A percentile compares a stretch with the other conserved stretches of the same genome.
These are phyloP conservation scores for Chaetomiaceae sp. DNA, from an alignment of 2,329 filamentous ascomycete species.

Conservation along the genomic window DNA sequence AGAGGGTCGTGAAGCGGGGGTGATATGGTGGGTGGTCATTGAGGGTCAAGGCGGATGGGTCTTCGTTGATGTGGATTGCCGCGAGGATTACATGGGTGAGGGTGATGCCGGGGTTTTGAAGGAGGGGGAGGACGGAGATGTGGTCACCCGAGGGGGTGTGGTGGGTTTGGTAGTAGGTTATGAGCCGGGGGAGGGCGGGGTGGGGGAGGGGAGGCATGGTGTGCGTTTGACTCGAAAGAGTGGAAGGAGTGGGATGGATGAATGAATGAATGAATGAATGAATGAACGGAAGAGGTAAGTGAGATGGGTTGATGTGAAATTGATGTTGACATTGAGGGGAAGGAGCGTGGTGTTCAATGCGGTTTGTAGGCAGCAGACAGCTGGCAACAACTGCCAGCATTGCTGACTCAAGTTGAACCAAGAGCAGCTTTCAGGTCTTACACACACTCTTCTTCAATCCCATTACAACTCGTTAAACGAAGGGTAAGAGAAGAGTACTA, in stretches of 20 bases:
- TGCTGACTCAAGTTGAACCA: too few species aligned
- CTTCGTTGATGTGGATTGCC: constrained; percentile 71
- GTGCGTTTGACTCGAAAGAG: not conserved
- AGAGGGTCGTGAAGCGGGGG: constrained; percentile 59
- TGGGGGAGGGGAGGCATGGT: constrained; percentile 31
- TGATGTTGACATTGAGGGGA: not conserved
- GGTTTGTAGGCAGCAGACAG: not conserved
- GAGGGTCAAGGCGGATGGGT: constrained; percentile 61
- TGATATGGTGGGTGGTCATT: constrained; percentile 68
- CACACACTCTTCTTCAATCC: too few species aligned
- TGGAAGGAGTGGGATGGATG: not conserved
- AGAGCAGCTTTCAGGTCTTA: too few species aligned
- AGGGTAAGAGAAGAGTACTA: too few species aligned
- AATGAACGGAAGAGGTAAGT: not conserved
- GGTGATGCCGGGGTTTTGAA: constrained; percentile 35
- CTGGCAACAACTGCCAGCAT: constrained; percentile 4
- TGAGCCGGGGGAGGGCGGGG: constrained; percentile 30
- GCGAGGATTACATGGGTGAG: constrained; percentile 73
- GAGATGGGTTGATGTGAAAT: not conserved
- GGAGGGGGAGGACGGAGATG: constrained; percentile 40
- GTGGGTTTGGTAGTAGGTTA: constrained; percentile 42
- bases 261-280: not conserved
- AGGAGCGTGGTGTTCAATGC: not conserved
- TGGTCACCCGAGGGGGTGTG: constrained; percentile 35
- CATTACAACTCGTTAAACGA: too few species aligned